Base-by-base conservation (phyloP, 176 grass and related monocot species). In the Neostapfia colusana region DNA sequence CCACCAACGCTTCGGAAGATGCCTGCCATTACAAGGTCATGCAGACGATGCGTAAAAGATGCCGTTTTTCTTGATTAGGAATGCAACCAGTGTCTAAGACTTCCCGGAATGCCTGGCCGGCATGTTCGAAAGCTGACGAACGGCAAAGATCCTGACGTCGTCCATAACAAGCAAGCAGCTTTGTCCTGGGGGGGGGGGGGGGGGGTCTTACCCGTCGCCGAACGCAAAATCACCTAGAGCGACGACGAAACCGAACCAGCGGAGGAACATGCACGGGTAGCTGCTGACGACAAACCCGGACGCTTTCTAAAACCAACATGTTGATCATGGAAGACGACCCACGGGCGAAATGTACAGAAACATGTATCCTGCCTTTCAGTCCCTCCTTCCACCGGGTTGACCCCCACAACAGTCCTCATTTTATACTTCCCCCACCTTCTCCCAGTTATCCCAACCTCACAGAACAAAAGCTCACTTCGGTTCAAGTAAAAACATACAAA, bases 271-370 rank as follows among this genome's bases (percentile, higher is more conserved):
- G 44, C 76, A 80, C 70, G 81, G 21, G 4, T 56, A 44, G 36
- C 60, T 50, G 60, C 18, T 20, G 66, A 73, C 61, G 65, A 83
- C 70, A 75, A 78, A 78, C 26, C 37, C 2, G 59, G 65, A 20
- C 42, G 51, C 34, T 46, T 70, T 71, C 64, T 58, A 58, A 80
- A 75, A 64, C 59, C n/a, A 65, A 69, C 70, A 77, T 31, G 77
- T 63, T 62, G 81, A 73, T n/a, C n/a, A n/a, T 46, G 59, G 64
- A 79, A 84, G 1, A 40, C 6, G 6, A 40, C 38, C 68, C 85
- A 91, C 64, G 75, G 65, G 83, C 62, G 70, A 85, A 89, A 92
- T 96, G 89, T 87, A 96, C 86, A 44, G 10, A n/a, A 84, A 43
- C 85, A n/a, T n/a, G n/a, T 74, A 46, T 84, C 73, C 69, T 84